phyloP scores from a whole-genome alignment of 1,284 basidiomycete species.

The Ustilago loliicola region DNA sequence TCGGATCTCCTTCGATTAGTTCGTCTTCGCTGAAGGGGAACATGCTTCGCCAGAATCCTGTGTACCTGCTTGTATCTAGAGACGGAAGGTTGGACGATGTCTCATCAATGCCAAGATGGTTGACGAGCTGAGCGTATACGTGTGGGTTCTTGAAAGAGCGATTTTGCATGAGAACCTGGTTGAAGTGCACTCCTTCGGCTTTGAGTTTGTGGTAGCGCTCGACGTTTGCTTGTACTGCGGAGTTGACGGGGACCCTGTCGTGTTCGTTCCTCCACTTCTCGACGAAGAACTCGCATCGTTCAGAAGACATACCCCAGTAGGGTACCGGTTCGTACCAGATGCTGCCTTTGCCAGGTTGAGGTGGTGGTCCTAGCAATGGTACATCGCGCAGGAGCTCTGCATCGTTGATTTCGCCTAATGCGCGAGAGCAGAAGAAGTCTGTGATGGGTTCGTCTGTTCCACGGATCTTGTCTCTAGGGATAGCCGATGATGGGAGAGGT shows the following conservation, averaged over 20 bases:
- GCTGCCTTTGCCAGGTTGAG: not conserved
- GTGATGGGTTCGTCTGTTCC: not conserved
- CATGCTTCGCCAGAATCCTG: slow-evolving; percentile 10
- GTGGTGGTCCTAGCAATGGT: slow-evolving; percentile 22
- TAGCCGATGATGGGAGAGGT: not conserved
- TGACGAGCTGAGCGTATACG: slow-evolving; percentile 92
- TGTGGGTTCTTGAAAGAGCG: slow-evolving; percentile 94
- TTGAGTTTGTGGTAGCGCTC: slow-evolving; percentile 77
- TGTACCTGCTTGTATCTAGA: slow-evolving; percentile 17
- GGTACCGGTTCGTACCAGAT: not conserved
- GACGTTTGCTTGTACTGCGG: slow-evolving; percentile 74
- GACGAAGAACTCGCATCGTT: not conserved
- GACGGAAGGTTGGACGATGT: slow-evolving; percentile 58
- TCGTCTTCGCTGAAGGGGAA: slow-evolving; percentile 20
- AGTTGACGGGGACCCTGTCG: slow-evolving; percentile 1
- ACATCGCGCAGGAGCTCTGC: slow-evolving; percentile 14
- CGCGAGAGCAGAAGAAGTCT: slow-evolving; percentile 4
- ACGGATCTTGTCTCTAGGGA: slow-evolving; percentile 10
- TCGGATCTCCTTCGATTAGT: slow-evolving; percentile 29
- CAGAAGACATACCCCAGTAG: slow-evolving; percentile 21
- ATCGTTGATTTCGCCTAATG: slow-evolving; percentile 22
- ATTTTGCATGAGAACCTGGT: slow-evolving; percentile 89
- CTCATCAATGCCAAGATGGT: slow-evolving; percentile 88
- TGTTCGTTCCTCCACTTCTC: not conserved
- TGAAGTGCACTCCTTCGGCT: slow-evolving; percentile 86